phyloP scores from a whole-genome alignment of 192 early-diverging fungal genomes.

The Coemansia sp. region DNA sequence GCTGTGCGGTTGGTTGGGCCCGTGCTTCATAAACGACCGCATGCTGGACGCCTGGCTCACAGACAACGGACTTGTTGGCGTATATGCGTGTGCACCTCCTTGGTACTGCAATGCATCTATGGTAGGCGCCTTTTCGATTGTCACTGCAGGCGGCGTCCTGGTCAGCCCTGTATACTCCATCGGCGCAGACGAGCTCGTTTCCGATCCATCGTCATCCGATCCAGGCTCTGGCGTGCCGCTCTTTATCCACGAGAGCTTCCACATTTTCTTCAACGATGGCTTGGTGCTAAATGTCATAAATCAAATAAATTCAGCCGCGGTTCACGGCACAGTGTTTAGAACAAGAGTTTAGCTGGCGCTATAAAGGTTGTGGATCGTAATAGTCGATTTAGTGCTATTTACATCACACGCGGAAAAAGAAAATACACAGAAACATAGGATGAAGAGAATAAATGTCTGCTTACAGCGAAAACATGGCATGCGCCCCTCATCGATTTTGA shows the following conservation, averaged over 20 bases:
- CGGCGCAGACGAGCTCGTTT: neutral
- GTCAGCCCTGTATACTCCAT: neutral
- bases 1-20: neutral
- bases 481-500: neutral
- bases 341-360: neutral
- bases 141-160: neutral
- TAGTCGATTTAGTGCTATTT: neutral
- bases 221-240: slow-evolving; percentile 14
- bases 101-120: slow-evolving; percentile 11
- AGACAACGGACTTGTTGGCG: slow-evolving; percentile 38
- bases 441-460: neutral
- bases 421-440: slow-evolving; percentile 3
- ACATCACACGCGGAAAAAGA: neutral
- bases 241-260: slow-evolving; percentile 48
- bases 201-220: slow-evolving; percentile 6
- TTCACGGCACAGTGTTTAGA: no score
- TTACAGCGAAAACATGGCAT: slow-evolving; percentile 8
- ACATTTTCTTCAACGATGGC: slow-evolving; percentile 45
- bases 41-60: slow-evolving; percentile 20
- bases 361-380: neutral
- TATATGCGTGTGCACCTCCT: slow-evolving; percentile 29
- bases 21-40: slow-evolving; percentile 28
- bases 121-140: neutral
- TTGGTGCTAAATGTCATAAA: slow-evolving; percentile 45
- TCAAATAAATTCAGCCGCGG: neutral